Evolutionary conservation across 441 rosid genomes (phyloP), one percentile per base, ranked within the genome.

Genomic region (Metrosideros polymorpha): DNA sequence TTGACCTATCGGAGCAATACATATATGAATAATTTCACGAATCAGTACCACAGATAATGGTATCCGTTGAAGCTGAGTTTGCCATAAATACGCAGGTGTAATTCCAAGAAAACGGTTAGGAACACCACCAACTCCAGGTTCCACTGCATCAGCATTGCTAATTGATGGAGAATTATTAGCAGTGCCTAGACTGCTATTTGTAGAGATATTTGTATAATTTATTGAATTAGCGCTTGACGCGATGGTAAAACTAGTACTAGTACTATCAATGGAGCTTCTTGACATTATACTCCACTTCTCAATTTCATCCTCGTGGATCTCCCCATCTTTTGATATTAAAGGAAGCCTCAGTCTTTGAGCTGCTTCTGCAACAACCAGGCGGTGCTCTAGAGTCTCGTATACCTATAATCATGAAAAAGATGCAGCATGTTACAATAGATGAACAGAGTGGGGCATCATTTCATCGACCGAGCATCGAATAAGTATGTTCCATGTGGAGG

Each of bases 341-440:
- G 99, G 99, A 87, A 97, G 95, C 89, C 99, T 95, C 87, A 96
- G 89, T 85, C 94, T 97, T 91, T 96, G 98, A 87, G 99, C 98
- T n/a, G 99, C 99, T 93, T 97, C 99, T 39, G 99, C 98, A 83
- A 97, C 97, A 88, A 94, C 95, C 89, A 96, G 86, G 32, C 97
- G 94, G 86, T 96, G 98, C 93, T 97, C 98, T 85, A 97, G 91
- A 85, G 91, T 93, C 92, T 96, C 98, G 86, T 94, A 95, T 86
- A 95, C 98, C 99, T 97, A 91, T 35, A 84, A 87, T 82, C 57
- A 56, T 42, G 9, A 55, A 57, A 51, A n/a, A 50, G 71, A 61
- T 22, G 50, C 39, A 86, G 27, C 25, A 52, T 2, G 59, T 15
- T 24, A 61, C 53, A 53, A 51, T 9, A 29, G 25, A 82, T 39